phyloP scores from a whole-genome alignment of 129 eudicot species.

The Chrysanthemum seticuspe region DNA sequence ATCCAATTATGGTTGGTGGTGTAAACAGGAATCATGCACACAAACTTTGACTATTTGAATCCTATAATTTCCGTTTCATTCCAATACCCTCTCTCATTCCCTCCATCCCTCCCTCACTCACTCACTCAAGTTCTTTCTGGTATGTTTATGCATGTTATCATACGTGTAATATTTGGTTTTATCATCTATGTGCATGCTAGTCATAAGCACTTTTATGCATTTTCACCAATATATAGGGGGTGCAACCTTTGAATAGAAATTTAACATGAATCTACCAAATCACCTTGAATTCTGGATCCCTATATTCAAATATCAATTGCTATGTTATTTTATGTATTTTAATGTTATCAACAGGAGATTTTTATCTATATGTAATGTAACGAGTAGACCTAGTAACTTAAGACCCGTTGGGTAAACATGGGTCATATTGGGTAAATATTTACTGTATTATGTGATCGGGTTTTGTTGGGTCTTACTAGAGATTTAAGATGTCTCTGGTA shows the following conservation, averaged over 20 bases:
- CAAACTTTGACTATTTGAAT: slow-evolving; percentile 18
- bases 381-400: too few species aligned
- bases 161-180: background rate
- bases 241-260: too few species aligned
- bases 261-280: too few species aligned
- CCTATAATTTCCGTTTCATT: background rate
- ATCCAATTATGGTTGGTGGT: slow-evolving; percentile 22
- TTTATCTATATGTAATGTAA: too few species aligned
- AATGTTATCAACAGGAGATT: too few species aligned
- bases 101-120: background rate
- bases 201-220: slow-evolving; percentile 4
- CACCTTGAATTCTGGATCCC: too few species aligned
- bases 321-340: too few species aligned
- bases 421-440: background rate
- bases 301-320: too few species aligned
- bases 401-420: background rate
- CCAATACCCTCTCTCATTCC: background rate
- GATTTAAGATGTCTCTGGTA: too few species aligned
- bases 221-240: background rate
- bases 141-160: background rate
- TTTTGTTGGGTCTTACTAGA: too few species aligned
- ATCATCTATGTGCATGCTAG: slow-evolving; percentile 4
- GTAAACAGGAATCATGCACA: slow-evolving; percentile 7
- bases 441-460: too few species aligned
- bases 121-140: background rate